A percentile compares a stretch with the other conserved stretches of the same genome.
phyloP scores from a whole-genome alignment of 208 protist genomes.

The Wallacemonas sp. region DNA sequence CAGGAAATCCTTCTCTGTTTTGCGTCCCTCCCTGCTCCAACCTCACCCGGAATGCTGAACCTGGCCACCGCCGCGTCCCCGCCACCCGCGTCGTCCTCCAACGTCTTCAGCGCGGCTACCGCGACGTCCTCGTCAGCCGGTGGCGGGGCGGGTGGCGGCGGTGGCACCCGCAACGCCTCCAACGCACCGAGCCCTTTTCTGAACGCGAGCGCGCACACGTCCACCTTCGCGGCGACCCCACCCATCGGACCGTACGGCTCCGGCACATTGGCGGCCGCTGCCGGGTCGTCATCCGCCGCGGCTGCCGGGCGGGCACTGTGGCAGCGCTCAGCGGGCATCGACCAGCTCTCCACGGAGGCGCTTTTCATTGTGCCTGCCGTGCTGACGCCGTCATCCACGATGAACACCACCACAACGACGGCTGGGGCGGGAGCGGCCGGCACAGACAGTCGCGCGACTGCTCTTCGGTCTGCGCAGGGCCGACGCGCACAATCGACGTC shows the following conservation, averaged over 20 bases:
- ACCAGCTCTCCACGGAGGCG: slow-evolving; percentile 3
- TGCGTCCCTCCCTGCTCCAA: too few species aligned
- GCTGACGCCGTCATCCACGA: not conserved
- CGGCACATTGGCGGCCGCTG: not conserved
- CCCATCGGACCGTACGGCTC: not conserved
- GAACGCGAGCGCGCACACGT: too few species aligned
- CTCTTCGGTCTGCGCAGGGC: not conserved
- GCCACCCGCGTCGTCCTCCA: too few species aligned
- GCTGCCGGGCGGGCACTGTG: not conserved
- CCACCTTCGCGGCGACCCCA: too few species aligned
- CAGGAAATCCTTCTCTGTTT: not conserved
- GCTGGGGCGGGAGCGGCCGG: not conserved
- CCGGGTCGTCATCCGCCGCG: not conserved
- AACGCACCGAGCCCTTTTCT: too few species aligned
- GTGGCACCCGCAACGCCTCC: too few species aligned
- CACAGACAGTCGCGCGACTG: not conserved
- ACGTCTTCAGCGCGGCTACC: too few species aligned
- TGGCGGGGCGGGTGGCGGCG: too few species aligned
- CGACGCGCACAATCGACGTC: not conserved
- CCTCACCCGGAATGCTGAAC: too few species aligned
- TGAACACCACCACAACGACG: not conserved
- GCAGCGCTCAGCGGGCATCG: not conserved
- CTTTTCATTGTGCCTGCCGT: slow-evolving; percentile 7
- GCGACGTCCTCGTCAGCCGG: too few species aligned
- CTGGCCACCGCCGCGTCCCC: too few species aligned